Conservation (phyloP, 139 green algal genomes). For the Zygnema cylindricum region DNA sequence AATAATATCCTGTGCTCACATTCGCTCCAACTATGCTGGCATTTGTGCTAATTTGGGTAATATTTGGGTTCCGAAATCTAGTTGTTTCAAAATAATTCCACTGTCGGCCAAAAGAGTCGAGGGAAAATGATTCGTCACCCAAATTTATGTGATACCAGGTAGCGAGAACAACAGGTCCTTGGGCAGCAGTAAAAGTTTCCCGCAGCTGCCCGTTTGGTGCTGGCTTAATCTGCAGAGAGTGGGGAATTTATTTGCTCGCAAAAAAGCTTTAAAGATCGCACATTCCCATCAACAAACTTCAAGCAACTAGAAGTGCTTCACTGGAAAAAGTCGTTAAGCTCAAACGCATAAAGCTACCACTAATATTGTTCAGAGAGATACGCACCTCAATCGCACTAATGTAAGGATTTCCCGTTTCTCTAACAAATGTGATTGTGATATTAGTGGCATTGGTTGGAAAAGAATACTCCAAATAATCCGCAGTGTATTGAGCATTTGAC, state of each 20-base stretch:
- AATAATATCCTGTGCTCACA: neutral
- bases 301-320: too few species aligned
- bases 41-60: neutral
- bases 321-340: too few species aligned
- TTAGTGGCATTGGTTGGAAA: neutral
- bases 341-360: too few species aligned
- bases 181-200: constrained; percentile 1
- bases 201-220: neutral
- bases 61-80: neutral
- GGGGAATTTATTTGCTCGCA: too few species aligned
- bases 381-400: neutral
- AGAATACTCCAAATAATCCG: neutral
- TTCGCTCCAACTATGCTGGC: neutral
- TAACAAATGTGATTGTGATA: neutral
- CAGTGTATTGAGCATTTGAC: neutral
- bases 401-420: neutral
- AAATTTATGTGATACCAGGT: neutral
- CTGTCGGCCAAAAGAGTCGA: neutral
- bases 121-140: neutral
- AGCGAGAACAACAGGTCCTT: neutral
- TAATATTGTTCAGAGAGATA: too few species aligned
- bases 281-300: too few species aligned
- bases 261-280: too few species aligned
- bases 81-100: neutral
- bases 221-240: neutral